Evolutionary conservation across 495 filamentous ascomycete genomes (phyloP), one percentile per base, ranked within the genome.

Genomic region (Jackrogersella minutella): DNA sequence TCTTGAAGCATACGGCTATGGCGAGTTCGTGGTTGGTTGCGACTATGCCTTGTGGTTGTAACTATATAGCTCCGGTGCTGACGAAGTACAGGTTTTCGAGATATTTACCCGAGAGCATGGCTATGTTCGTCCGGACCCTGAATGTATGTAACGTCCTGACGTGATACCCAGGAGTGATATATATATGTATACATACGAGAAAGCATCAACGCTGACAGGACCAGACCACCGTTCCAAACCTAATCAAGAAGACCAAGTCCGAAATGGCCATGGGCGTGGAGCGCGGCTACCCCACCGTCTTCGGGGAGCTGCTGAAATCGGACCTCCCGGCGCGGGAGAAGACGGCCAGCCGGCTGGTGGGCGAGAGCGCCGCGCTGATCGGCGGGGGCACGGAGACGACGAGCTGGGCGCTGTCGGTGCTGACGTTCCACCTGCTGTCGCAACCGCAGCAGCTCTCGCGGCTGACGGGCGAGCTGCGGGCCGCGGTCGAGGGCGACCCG

Each of bases 301-400:
- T 66, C 31, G 36, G 26, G 6, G 58, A 61, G 17, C 13, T 61
- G 1, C 47, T 61, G 2, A 21, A 43, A 1, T 61, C 58, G 10
- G 8, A 44, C 37, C 58, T 61, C 1, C 58, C 58, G 26, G 13
- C 37, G 1, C 16, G 13, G 17, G 58, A 53, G 24, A 61, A 61
- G 14, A n/a, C 58, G 3, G 11, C 34, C 0, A 16, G 6, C 2
- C 36, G 58, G 10, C 34, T 61, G 2, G 11, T 68, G 5, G 71
- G 76, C 17, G 83, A 87, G 55, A 81, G 78, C 4, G 65, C 74
- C 21, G 66, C 73, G 4, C 51, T 87, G 1, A 65, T 85, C 10
- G 73, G 71, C 5, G 84, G 81, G 5, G 85, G 85, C n/a, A 77
- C 75, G 22, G 79, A 80, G 53, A 85, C 81, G 2, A 80, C 77